Evolutionary conservation across 768 basidiomycete genomes (phyloP), one percentile per base, ranked within the genome.

Genomic region (Termitomyces sp.): DNA sequence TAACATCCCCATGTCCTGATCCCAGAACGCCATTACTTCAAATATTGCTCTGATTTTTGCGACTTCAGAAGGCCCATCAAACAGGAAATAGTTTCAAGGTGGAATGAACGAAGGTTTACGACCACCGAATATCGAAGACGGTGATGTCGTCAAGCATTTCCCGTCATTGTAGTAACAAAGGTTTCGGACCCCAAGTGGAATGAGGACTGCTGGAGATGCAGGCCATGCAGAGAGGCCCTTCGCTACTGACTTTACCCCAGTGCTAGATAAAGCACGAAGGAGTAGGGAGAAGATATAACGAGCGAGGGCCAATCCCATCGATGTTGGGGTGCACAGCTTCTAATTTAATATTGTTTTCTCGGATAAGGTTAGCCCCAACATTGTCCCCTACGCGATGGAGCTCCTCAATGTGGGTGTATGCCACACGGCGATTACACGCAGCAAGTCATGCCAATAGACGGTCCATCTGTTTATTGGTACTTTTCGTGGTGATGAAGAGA

Each of bases 111-210:
- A 44, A 44, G 25, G 25, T 25, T 19, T 44, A 27, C 25, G 25
- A 11, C 43, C 25, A 16, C 16, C 43, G 14, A 25, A 44, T 27
- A n/a, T n/a, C 55, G 44, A 59, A 52, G n/a, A 58, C 46, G 16
- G 47, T 19, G 17, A 46, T 35, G 31, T 61, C 60, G 2, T 58
- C 12, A 17, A 61, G 44, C 2, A 47, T 35, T 16, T 40, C 23
- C 11, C 58, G 50, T 57, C 62, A 60, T 27, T 60, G 59, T 12
- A 63, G 32, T 43, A 5, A 60, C 54, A 25, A 59, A 56, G 3
- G 19, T 37, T 29, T 62, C 61, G 1, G 44, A 49, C 10, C 56
- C 55, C 19, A 34, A n/a, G 45, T 19, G 58, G 58, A 16, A 62
- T 48, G 12, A 62, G 44, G 21, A 59, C 57, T 14, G 53, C 23